These are phyloP conservation scores for Dictyostelium capitatum DNA, from an alignment of 78 protist genomes.

Conservation along the genomic window DNA sequence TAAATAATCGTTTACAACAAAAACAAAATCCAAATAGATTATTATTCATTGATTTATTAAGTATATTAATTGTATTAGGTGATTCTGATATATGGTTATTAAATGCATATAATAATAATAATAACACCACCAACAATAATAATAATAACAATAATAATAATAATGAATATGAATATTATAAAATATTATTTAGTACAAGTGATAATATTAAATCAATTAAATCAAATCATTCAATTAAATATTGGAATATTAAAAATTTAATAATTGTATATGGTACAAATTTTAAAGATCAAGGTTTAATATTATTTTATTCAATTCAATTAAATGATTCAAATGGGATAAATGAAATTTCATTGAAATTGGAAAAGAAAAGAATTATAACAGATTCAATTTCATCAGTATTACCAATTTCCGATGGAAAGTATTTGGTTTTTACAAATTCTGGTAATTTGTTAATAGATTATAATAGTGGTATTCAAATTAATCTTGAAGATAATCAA, in stretches of 20 bases:
- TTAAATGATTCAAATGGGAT: neutral
- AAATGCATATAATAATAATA: no score
- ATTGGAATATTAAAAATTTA: conserved; percentile 43
- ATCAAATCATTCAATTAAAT: conserved; percentile 20
- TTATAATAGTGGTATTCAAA: neutral
- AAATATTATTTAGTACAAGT: neutral
- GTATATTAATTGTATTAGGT: neutral
- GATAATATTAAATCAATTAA: neutral
- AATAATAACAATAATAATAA: conserved; percentile 2
- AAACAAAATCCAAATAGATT: conserved; percentile 51
- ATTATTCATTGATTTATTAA: conserved; percentile 15
- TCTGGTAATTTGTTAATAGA: neutral
- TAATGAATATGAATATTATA: neutral
- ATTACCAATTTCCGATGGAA: neutral
- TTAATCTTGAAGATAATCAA: neutral
- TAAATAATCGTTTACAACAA: neutral
- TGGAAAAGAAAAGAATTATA: neutral
- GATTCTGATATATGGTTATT: conserved; percentile 14
- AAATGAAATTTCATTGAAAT: neutral
- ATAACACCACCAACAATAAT: neutral
- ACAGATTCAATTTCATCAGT: neutral
- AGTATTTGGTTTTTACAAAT: conserved; percentile 9
- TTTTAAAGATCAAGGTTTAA: neutral
- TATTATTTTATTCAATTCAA: conserved; percentile 8
- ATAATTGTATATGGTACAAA: conserved; percentile 48